A percentile compares a stretch with the other conserved stretches of the same genome.
phyloP scores from a whole-genome alignment of 805 yeast genomes.

The Starmerella sirachaensis region DNA sequence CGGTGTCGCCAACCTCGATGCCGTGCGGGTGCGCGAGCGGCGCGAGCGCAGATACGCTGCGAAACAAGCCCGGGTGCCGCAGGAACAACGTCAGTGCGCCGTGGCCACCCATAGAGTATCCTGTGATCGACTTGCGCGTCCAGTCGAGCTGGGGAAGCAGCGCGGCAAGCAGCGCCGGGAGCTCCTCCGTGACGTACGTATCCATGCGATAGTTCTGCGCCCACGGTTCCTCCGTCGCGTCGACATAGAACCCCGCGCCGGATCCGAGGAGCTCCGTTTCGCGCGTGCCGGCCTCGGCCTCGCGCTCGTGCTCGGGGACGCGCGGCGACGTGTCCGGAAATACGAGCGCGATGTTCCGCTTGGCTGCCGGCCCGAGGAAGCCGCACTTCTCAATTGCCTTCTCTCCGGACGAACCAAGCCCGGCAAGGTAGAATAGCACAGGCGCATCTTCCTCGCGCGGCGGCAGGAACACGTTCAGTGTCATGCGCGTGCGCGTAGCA shows the following conservation, averaged over 20 bases:
- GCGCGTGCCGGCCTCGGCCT: no score
- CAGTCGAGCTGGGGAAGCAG: conserved; percentile 38
- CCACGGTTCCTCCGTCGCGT: conserved; percentile 70
- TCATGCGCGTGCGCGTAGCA: conserved; percentile 60
- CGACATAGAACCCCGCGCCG: conserved; percentile 90
- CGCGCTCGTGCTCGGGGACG: conserved; percentile 8
- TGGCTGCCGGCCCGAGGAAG: conserved; percentile 61
- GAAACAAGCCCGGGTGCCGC: conserved; percentile 57
- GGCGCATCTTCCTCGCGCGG: conserved; percentile 46
- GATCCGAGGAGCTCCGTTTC: conserved; percentile 84
- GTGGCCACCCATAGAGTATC: conserved; percentile 98
- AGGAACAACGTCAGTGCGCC: conserved; percentile 72
- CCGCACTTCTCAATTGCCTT: conserved; percentile 84
- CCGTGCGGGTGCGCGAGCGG: conserved; percentile 74
- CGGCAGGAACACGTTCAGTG: conserved; percentile 75
- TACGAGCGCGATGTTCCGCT: conserved; percentile 74
- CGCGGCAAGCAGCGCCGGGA: conserved; percentile 41
- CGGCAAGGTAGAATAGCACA: conserved; percentile 67
- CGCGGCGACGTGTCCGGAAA: conserved; percentile 97
- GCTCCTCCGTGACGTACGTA: conserved; percentile 64
- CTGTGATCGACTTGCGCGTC: conserved; percentile 60
- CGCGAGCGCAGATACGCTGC: conserved; percentile 77
- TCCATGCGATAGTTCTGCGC: conserved; percentile 70
- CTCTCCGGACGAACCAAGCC: conserved; percentile 85
- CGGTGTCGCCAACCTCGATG: conserved; percentile 82